A percentile compares a stretch with the other conserved stretches of the same genome.
These are phyloP conservation scores for Shiraia bambusicola DNA, from an alignment of 2,329 filamentous ascomycete species.

Conservation along the genomic window DNA sequence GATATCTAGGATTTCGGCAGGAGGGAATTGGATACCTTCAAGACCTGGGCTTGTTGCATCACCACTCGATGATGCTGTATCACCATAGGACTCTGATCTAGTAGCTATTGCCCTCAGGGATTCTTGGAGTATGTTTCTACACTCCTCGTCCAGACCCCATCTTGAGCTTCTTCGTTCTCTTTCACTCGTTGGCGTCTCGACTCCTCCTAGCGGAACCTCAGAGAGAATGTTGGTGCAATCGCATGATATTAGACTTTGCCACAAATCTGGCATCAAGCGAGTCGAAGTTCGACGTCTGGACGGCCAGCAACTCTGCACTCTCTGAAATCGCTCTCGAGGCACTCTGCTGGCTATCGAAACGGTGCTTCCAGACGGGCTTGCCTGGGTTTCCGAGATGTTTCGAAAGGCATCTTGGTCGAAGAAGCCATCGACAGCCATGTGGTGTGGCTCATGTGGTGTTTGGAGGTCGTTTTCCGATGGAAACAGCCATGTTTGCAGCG, in stretches of 20 bases:
- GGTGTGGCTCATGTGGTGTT: slow-evolving; percentile 28
- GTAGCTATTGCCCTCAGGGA: slow-evolving; percentile 28
- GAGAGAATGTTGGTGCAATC: slow-evolving; percentile 42
- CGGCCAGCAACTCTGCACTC: slow-evolving; percentile 45
- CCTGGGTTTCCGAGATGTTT: slow-evolving; percentile 26
- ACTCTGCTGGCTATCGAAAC: slow-evolving; percentile 43
- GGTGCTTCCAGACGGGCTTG: slow-evolving; percentile 39
- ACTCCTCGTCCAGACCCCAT: slow-evolving; percentile 42
- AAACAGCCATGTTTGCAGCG: slow-evolving; percentile 42
- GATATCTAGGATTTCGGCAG: slow-evolving; percentile 57
- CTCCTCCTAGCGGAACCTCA: slow-evolving; percentile 24
- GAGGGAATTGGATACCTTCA: slow-evolving; percentile 46
- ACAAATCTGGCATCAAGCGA: slow-evolving; percentile 39
- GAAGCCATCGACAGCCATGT: slow-evolving; percentile 34
- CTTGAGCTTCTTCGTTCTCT: slow-evolving; percentile 36
- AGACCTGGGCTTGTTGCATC: slow-evolving; percentile 30
- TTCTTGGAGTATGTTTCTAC: slow-evolving; percentile 45
- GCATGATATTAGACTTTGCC: slow-evolving; percentile 34
- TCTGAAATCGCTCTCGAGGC: slow-evolving; percentile 42
- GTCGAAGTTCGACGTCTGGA: slow-evolving; percentile 33
- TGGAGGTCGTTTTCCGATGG: slow-evolving; percentile 36
- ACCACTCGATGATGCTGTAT: slow-evolving; percentile 36
- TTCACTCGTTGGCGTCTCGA: slow-evolving; percentile 30
- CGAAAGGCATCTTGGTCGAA: slow-evolving; percentile 33
- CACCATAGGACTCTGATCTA: slow-evolving; percentile 31